Evolutionary conservation across 2,329 filamentous ascomycete genomes (phyloP), one percentile per base, ranked within the genome.

Genomic region (Epichloe hybrida): DNA sequence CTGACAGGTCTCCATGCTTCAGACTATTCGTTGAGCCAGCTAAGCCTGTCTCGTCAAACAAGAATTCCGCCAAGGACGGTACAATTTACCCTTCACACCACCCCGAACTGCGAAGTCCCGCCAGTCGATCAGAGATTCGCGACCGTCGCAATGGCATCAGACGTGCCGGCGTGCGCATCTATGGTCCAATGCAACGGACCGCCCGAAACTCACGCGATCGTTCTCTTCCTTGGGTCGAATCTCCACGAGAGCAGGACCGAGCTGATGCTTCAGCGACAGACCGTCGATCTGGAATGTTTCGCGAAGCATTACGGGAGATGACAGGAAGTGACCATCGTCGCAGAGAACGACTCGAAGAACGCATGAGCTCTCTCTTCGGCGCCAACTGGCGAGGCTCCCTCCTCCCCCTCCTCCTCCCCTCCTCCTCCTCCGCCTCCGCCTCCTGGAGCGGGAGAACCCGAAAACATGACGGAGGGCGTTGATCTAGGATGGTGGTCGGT

Each of bases 21-120:
- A 75, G 73, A 55, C 62, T 75, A 35, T 75, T 73, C 55, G 59
- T 73, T 49, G 69, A 71, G 38, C 71, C 70, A 36, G 66, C 72
- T 55, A 68, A 72, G 56, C 71, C 71, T 46, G 70, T 73, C 53
- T 50, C 72, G 43, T 57, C 63, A 13, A 56, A 61, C 45, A 71
- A 70, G 55, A 49, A 64, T 37, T 54, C 64, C 27, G 56, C 58
- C 38, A 71, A 66, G 52, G 53, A 40, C 48, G 48, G 56, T 41
- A 51, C 57, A 17, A 55, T 31, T 31, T 31, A 31, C 27, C 27
- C 61, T 5, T 65, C 65, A 23, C 61, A 62, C 43, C 70, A 70
- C 46, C 67, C 70, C 11, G 59, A 65, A n/a, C 72, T 73, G 39
- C 66, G 70, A 46, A 70, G 69, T 42, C n/a, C 31, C 51, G 48